These are phyloP conservation scores for Eustoma russellianum DNA, from an alignment of 257 asterid genomes.

Conservation along the genomic window DNA sequence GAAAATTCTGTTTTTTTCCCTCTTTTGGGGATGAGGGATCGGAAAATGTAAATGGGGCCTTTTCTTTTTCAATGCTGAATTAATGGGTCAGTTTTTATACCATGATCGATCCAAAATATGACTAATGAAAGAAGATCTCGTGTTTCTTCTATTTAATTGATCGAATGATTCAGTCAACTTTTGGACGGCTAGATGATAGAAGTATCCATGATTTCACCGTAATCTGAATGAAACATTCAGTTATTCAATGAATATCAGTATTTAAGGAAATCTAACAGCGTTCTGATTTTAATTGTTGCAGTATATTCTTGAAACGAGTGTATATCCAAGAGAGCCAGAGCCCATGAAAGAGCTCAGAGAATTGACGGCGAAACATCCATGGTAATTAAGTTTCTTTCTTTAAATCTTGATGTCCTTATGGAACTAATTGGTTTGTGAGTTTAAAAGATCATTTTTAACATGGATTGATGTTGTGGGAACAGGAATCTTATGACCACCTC, in stretches of 20 bases:
- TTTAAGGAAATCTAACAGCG: no score
- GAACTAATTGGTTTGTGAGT: neutral
- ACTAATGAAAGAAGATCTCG: no score
- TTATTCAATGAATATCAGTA: no score
- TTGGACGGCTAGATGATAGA: no score
- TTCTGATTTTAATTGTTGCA: conserved; percentile 9
- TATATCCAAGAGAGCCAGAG: conserved; percentile 75
- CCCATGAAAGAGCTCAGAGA: conserved; percentile 84
- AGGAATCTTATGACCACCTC: conserved; percentile 90
- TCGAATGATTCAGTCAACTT: no score
- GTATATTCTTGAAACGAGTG: conserved; percentile 84
- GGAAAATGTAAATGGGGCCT: no score
- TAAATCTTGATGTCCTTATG: neutral
- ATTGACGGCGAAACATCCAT: conserved; percentile 81
- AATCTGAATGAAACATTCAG: no score
- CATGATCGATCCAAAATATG: neutral
- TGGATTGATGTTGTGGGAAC: neutral
- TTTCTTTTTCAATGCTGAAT: no score
- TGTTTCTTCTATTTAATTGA: no score
- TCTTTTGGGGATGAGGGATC: no score
- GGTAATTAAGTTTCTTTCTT: conserved; percentile 23
- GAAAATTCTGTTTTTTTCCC: neutral
- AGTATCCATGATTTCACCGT: no score
- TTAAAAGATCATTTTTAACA: neutral
- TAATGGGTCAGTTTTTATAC: neutral